These are phyloP conservation scores for Globisporangium radiosum DNA, from an alignment of 352 stramenopile genomes.

Conservation along the genomic window DNA sequence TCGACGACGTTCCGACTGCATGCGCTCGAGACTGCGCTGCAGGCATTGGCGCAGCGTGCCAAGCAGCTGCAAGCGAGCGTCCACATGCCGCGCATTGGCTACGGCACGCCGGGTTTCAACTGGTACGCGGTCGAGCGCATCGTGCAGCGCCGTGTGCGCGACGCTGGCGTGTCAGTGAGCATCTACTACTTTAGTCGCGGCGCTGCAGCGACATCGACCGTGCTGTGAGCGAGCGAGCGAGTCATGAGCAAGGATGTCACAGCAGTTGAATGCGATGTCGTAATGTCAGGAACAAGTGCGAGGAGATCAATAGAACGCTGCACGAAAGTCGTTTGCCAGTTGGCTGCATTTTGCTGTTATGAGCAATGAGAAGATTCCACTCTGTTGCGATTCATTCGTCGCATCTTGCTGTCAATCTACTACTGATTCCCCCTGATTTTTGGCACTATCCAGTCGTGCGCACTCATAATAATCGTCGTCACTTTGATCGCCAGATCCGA, in stretches of 20 bases:
- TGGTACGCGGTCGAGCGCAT: constrained; percentile 80
- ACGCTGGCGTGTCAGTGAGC: constrained; percentile 37
- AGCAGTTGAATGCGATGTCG: neutral
- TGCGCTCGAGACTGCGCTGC: constrained; percentile 43
- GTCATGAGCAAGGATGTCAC: neutral
- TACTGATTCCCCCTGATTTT: neutral
- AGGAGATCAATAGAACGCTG: too few relatives aligned
- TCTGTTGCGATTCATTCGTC: too few relatives aligned
- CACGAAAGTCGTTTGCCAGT: neutral
- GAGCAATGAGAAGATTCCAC: too few relatives aligned
- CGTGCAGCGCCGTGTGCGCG: constrained; percentile 51
- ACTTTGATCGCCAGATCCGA: too few relatives aligned
- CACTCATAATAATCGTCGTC: too few relatives aligned
- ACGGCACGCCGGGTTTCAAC: constrained; percentile 71
- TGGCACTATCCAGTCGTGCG: too few relatives aligned
- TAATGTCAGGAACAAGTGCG: too few relatives aligned
- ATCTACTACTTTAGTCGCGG: constrained; percentile 64
- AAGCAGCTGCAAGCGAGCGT: constrained; percentile 36
- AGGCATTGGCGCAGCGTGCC: constrained; percentile 30
- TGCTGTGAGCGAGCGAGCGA: neutral
- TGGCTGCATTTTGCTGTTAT: neutral
- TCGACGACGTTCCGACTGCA: constrained; percentile 65
- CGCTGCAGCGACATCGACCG: too few relatives aligned
- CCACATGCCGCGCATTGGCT: constrained; percentile 74
- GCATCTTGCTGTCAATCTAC: neutral